Base-by-base conservation (phyloP, 495 filamentous ascomycete species). In the Aspergillus heteromorphus region DNA sequence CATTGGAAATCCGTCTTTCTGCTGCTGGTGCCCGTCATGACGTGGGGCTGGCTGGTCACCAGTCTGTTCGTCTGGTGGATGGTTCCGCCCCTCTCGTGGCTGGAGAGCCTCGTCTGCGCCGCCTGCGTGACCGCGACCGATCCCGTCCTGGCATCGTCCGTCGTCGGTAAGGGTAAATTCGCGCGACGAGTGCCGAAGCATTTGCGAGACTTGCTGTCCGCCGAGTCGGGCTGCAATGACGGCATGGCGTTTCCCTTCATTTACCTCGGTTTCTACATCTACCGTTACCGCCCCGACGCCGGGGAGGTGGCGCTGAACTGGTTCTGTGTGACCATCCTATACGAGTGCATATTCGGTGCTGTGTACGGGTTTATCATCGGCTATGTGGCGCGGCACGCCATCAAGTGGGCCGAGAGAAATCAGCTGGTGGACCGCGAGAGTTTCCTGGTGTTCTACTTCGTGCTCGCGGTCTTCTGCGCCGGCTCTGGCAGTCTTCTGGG, bases 241-340 rank as follows among this genome's bases (percentile, higher is more conserved):
- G 95, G 95, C 71, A 97, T 97, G 95, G 93, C 95, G 16, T 99
- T 99, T 71, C 95, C 95, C 6, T 99, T 99, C 72, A 86, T 99
- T 65, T 99, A 97, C 68, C 79, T 97, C 14, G 81, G 86, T 2
- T 77, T 95, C 43, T 97, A 97, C 62, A 80, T 97, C 51, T 88
- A 96, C 53, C 81, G 83, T 18, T 95, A 92, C 64, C 74, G 86
- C 49, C 83, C 83, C 3, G 65, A 89, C 58, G 79, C 85, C 6
- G 71, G 72, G 38, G 64, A 87, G 47, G 88, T 96, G 21, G 79
- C 89, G 11, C 82, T 86, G 50, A 82, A 97, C 67, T 99, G 92
- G 91, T 84, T 97, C 62, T 88, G 88, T 57, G 79, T 85, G 58
- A 95, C 91, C 40, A 85, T 99, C 54, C 77, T 99, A 0, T 99